Base-by-base conservation (phyloP, 352 stramenopile species). In the Globisporangium camurandrum region DNA sequence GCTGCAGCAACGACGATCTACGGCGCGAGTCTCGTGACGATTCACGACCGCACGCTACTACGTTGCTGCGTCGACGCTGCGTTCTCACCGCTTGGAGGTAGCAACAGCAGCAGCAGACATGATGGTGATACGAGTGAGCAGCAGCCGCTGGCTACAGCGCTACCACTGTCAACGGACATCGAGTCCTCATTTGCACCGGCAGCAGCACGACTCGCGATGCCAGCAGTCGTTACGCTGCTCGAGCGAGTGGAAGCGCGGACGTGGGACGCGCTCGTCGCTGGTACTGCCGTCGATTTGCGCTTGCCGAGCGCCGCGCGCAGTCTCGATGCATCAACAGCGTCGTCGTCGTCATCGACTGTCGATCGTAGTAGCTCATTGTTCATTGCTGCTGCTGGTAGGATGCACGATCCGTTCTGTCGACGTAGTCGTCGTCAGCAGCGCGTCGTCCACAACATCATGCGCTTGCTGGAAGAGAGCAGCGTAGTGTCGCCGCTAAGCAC, bases 1-100 rank as follows among this genome's bases (percentile, higher is more conserved):
- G 54, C 48, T 1, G 39, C 64, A 7, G 64, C 69, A 33, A 31
- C 26, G n/a, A 66, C 50, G 27, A 51, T 71, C 8, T 83, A 83
- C 30, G 44, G 33, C 0, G 54, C 64, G 1, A 61, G 44, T 10
- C 4, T 83, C 28, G 24, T 23, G 28, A 28, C 46, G 7, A 23
- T 20, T 0, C 39, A 67, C 17, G 68, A 75, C 24, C 43, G 56
- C 20, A 9, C 39, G 14, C 49, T 78, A 10, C 42, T 75, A n/a
- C 16, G 53, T 26, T 64, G 36, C 22, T 75, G 64, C 17, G 26
- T 71, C 5, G 47, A 67, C 10, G 16, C 64, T 31, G 14, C 69
- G 2, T 19, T 67, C 9, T 6, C 23, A 4, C 11, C 12, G 27
- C 12, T 36, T 14, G 4, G 10, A 23, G 5, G 12, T 16, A 19